A percentile compares a stretch with the other conserved stretches of the same genome.
Evolutionary conservation across 2,329 filamentous ascomycete species (phyloP).

Genomic region (Kalaharituber pfeilii): DNA sequence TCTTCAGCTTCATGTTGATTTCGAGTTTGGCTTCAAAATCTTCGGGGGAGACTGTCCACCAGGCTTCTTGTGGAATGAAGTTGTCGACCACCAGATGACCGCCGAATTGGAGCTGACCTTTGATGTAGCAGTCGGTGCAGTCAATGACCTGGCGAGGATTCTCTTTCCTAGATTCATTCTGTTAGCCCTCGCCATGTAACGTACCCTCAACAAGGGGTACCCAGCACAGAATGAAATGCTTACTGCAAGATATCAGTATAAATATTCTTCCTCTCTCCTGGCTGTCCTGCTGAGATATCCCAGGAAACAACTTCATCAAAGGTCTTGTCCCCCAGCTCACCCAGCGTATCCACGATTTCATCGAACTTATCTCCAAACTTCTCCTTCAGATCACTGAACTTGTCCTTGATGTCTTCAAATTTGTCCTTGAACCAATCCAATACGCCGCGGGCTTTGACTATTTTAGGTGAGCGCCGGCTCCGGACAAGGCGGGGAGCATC

Average conservation of each 20-base stretch:
- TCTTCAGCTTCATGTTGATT: slow-evolving; percentile 7
- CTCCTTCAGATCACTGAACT: slow-evolving; percentile 3
- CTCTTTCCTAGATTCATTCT: background rate
- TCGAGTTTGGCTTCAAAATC: slow-evolving; percentile 12
- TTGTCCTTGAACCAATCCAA: background rate
- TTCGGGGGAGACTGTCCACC: slow-evolving; percentile 11
- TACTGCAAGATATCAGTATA: slow-evolving; percentile 7
- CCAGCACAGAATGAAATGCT: too few relatives aligned
- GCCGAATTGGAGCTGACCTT: slow-evolving; percentile 13
- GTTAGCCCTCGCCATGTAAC: too few relatives aligned
- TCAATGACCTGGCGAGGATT: slow-evolving; percentile 5
- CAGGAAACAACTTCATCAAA: slow-evolving; percentile 4
- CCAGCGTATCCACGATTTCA: background rate
- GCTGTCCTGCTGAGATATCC: slow-evolving; percentile 2
- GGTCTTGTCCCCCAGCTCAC: slow-evolving; percentile 1
- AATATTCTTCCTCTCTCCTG: slow-evolving; percentile 5
- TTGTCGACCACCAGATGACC: slow-evolving; percentile 16
- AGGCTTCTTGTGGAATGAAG: slow-evolving; percentile 11
- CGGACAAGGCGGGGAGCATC: background rate
- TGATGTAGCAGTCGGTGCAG: slow-evolving; percentile 16
- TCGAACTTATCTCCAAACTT: slow-evolving; percentile 4
- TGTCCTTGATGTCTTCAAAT: slow-evolving; percentile 1
- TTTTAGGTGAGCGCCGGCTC: background rate
- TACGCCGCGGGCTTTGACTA: background rate
- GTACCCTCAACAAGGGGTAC: too few relatives aligned